A percentile compares a stretch with the other conserved stretches of the same genome.
phyloP scores from a whole-genome alignment of 1,139 yeast species.

The Candida albicans region DNA sequence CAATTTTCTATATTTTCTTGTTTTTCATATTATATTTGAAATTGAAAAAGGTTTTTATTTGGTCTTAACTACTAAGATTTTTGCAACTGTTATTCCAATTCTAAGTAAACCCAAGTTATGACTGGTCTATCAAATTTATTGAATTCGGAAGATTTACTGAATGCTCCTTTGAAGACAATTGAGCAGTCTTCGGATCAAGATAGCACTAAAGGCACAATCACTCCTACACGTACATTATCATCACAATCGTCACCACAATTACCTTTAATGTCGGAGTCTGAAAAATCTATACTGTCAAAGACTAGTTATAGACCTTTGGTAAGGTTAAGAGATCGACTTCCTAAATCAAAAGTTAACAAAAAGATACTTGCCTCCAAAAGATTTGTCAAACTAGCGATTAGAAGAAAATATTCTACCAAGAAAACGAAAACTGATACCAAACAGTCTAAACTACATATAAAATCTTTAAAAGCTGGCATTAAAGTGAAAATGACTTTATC shows the following conservation, averaged over 20 bases:
- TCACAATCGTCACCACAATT: slow-evolving; percentile 1
- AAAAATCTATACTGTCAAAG: not conserved
- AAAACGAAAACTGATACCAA: slow-evolving; percentile 10
- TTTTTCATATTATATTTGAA: not conserved
- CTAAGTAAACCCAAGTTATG: slow-evolving; percentile 3
- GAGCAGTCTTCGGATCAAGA: not conserved
- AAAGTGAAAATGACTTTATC: slow-evolving; percentile 48
- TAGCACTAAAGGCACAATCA: slow-evolving; percentile 1
- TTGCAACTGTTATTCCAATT: not conserved
- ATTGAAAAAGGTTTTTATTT: not conserved
- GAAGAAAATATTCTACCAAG: slow-evolving; percentile 34
- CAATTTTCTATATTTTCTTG: not conserved
- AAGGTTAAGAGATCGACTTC: slow-evolving; percentile 13
- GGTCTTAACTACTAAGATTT: not conserved
- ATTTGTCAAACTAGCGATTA: slow-evolving; percentile 41
- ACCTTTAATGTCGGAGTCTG: not conserved
- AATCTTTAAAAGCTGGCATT: slow-evolving; percentile 55
- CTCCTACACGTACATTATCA: slow-evolving; percentile 2
- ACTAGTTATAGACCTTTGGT: slow-evolving; percentile 7
- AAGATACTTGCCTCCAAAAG: slow-evolving; percentile 20
- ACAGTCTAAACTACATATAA: slow-evolving; percentile 44
- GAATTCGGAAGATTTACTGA: slow-evolving; percentile 7
- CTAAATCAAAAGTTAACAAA: slow-evolving; percentile 27
- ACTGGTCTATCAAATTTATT: slow-evolving; percentile 9
- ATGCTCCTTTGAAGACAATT: slow-evolving; percentile 4